Evolutionary conservation across 768 basidiomycete genomes (phyloP).

Genomic region (Sporobolomyces pararoseus): DNA sequence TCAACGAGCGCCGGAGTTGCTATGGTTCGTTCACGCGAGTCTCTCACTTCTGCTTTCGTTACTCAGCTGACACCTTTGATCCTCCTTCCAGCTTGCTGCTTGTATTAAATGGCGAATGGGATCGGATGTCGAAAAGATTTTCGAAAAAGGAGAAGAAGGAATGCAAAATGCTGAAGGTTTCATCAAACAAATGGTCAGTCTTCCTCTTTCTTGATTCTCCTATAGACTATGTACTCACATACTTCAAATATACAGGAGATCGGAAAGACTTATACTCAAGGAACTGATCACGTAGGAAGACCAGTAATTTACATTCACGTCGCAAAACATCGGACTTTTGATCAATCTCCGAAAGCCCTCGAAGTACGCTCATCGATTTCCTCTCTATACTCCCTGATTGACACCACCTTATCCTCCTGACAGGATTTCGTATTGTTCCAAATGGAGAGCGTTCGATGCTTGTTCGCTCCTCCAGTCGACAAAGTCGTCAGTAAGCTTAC

Average conservation of each 20-base stretch:
- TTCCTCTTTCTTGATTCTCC: background rate
- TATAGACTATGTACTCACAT: too few species aligned
- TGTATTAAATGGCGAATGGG: conserved; percentile 45
- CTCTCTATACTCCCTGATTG: background rate
- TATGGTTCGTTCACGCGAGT: conserved; percentile 30
- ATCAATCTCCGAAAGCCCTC: conserved; percentile 34
- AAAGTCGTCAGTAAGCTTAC: conserved; percentile 28
- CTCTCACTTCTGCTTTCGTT: background rate
- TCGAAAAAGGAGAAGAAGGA: conserved; percentile 42
- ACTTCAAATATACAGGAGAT: conserved; percentile 15
- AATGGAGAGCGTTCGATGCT: conserved; percentile 39
- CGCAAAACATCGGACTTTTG: conserved; percentile 33
- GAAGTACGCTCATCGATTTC: conserved; percentile 12
- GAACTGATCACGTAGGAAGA: conserved; percentile 40
- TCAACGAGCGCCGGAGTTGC: conserved; percentile 40
- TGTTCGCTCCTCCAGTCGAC: conserved; percentile 30
- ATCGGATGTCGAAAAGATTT: conserved; percentile 42
- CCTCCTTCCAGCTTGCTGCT: conserved; percentile 15
- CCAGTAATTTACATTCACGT: conserved; percentile 42
- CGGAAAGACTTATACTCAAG: conserved; percentile 42
- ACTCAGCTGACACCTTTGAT: background rate
- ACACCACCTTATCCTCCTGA: background rate
- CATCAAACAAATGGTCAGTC: conserved; percentile 39
- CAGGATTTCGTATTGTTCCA: conserved; percentile 40
- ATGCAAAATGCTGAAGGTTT: conserved; percentile 39